phyloP scores from a whole-genome alignment of 2,329 filamentous ascomycete genomes.

The Calonectria fujianensis region DNA sequence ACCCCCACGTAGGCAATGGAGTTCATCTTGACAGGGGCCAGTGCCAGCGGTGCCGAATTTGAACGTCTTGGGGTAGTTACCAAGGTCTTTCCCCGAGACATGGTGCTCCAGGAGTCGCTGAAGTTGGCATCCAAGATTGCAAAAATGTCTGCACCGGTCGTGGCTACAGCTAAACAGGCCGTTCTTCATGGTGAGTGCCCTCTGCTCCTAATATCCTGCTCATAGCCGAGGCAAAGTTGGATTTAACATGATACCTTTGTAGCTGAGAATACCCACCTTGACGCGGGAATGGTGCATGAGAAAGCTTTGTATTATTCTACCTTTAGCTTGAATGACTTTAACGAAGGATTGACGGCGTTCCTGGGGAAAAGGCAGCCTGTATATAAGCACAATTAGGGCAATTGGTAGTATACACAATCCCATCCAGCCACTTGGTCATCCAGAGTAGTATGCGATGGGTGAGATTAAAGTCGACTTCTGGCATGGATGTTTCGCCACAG shows the following conservation, averaged over 20 bases:
- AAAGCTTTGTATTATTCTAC: not conserved
- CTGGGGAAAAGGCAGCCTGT: not conserved
- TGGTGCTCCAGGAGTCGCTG: not conserved
- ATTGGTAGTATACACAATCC: not conserved
- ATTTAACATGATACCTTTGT: not conserved
- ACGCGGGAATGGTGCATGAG: not conserved
- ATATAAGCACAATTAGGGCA: not conserved
- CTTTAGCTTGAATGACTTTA: not conserved
- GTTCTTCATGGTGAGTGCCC: not conserved
- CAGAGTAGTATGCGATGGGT: too few species aligned
- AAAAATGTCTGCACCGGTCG: not conserved
- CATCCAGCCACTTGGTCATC: too few species aligned
- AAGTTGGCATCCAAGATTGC: not conserved
- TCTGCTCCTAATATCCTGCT: not conserved
- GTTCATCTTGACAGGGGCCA: not conserved
- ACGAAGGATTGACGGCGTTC: not conserved
- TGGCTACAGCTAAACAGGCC: not conserved
- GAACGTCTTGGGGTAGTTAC: not conserved
- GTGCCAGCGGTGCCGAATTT: not conserved
- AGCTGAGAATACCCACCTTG: not conserved
- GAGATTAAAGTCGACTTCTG: too few species aligned
- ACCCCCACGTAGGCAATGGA: not conserved
- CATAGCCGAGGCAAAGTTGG: not conserved
- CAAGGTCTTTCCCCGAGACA: not conserved
- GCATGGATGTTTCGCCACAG: too few species aligned